A percentile compares a stretch with the other conserved stretches of the same genome.
Evolutionary conservation across 2,329 filamentous ascomycete species (phyloP).

Genomic region (Botrytis squamosa): DNA sequence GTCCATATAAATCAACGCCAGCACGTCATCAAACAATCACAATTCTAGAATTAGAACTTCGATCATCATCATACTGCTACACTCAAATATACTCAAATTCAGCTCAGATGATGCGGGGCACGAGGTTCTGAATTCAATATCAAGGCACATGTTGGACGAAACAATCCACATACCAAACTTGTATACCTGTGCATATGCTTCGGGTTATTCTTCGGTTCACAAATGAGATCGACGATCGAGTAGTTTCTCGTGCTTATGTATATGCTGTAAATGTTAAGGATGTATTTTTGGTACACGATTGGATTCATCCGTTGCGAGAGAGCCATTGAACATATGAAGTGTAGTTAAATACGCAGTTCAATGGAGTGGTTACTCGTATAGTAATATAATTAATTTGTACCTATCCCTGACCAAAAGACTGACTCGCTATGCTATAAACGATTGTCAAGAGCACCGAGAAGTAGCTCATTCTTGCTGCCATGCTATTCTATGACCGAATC

Average conservation of each 20-base stretch:
- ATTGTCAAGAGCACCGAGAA: neutral
- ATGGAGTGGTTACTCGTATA: neutral
- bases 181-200: neutral
- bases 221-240: neutral
- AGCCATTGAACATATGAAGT: neutral
- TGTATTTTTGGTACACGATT: neutral
- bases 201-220: neutral
- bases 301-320: neutral
- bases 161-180: neutral
- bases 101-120: neutral
- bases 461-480: constrained; percentile 6
- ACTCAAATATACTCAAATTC: neutral
- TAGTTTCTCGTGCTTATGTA: neutral
- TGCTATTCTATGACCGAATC: constrained; percentile 4
- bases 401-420: neutral
- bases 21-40: neutral
- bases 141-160: neutral
- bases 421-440: constrained; percentile 9
- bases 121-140: neutral
- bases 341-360: neutral
- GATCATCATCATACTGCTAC: neutral
- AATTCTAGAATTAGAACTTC: neutral
- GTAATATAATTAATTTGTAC: neutral
- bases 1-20: neutral
- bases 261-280: neutral